Conservation (phyloP, 192 early-diverging fungal species). For the Mortierella alpina region DNA sequence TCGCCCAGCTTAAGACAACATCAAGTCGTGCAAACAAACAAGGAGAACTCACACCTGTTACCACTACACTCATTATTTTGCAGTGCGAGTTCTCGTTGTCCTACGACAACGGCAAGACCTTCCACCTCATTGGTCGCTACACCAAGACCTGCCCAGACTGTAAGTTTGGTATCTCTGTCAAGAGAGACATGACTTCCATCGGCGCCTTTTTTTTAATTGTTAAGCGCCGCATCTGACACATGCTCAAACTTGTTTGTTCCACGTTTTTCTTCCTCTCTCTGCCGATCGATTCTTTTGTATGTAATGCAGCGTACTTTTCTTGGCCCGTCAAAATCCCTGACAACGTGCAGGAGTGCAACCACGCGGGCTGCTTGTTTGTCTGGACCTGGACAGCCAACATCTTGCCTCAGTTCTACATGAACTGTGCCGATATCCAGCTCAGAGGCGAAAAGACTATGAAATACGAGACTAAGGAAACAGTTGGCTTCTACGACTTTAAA, state of each 20-base stretch:
- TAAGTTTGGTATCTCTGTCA: constrained; percentile 10
- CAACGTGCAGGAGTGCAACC: constrained; percentile 50
- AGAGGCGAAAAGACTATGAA: constrained; percentile 37
- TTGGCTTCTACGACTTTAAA: background rate
- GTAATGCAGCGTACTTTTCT: constrained; percentile 25
- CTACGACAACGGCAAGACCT: constrained; percentile 72
- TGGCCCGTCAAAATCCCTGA: constrained; percentile 57
- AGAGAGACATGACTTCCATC: background rate
- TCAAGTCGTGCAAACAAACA: no score
- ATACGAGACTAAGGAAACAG: background rate
- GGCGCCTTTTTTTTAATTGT: background rate
- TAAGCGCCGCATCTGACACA: background rate
- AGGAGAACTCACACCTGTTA: background rate
- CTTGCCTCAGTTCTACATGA: constrained; percentile 82
- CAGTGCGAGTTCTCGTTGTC: constrained; percentile 78
- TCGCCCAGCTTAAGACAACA: no score
- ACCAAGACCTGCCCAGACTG: constrained; percentile 56
- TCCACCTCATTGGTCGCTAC: constrained; percentile 44
- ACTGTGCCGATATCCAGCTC: constrained; percentile 77
- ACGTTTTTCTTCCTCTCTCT: background rate
- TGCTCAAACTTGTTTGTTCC: background rate
- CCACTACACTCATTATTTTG: background rate
- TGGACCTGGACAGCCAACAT: constrained; percentile 81
- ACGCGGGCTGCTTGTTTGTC: constrained; percentile 51
- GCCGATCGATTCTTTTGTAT: background rate